phyloP scores from a whole-genome alignment of 2,329 filamentous ascomycete genomes.

The Hymenoscyphus occultus region DNA sequence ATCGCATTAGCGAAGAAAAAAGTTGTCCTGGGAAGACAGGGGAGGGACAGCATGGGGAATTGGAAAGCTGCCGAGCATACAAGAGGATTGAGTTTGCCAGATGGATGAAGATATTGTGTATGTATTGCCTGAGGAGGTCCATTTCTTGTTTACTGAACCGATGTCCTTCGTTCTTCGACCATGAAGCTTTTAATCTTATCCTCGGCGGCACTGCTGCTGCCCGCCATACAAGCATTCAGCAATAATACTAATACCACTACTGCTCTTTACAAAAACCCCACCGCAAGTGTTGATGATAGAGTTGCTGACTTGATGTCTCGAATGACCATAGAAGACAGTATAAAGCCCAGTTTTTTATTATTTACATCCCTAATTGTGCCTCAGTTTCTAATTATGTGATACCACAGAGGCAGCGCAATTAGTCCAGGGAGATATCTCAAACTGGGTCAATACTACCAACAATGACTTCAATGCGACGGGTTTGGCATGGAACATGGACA shows the following conservation, averaged over 20 bases:
- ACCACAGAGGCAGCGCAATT: constrained; percentile 59
- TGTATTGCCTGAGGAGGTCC: not conserved
- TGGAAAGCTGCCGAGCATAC: not conserved
- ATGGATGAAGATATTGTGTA: not conserved
- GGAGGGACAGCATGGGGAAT: not conserved
- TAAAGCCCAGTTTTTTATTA: not conserved
- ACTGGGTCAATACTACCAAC: constrained; percentile 68
- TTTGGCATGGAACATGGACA: constrained; percentile 60
- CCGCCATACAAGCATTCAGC: constrained; percentile 1
- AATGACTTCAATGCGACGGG: constrained; percentile 66
- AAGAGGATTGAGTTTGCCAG: not conserved
- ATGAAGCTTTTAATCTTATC: not conserved
- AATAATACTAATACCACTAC: constrained; percentile 14
- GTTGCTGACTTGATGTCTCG: constrained; percentile 65
- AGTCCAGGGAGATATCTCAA: constrained; percentile 66
- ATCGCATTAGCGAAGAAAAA: not conserved
- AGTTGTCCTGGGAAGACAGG: not conserved
- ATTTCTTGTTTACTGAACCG: not conserved
- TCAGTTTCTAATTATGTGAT: not conserved
- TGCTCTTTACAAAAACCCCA: constrained; percentile 61
- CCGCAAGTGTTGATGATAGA: constrained; percentile 59
- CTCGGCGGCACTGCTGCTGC: not conserved
- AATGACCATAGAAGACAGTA: constrained; percentile 70
- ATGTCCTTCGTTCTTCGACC: not conserved
- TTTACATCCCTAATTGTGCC: not conserved